Conservation (phyloP, 73 alveolate species). For the Paramecium primaurelia region DNA sequence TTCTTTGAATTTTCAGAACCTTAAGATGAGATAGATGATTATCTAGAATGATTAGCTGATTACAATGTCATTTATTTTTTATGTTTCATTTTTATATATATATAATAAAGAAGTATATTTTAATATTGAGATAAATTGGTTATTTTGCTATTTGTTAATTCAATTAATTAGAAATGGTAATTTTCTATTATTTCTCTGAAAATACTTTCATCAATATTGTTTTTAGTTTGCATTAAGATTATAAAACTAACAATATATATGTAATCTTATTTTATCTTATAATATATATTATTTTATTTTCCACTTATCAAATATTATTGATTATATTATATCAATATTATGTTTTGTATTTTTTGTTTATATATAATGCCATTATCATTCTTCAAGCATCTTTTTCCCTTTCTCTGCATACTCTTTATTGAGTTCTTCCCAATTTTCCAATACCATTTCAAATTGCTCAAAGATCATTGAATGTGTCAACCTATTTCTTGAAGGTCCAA, state of each 20-base stretch:
- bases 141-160: neutral
- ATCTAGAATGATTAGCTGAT: neutral
- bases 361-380: neutral
- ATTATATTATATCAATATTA: neutral
- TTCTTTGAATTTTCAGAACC: neutral
- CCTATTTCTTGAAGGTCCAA: conserved; percentile 56
- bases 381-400: conserved; percentile 29
- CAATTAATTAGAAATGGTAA: neutral
- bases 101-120: neutral
- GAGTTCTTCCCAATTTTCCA: conserved; percentile 60
- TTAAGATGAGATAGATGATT: neutral
- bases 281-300: neutral
- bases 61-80: neutral
- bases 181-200: neutral
- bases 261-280: neutral
- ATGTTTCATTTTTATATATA: neutral
- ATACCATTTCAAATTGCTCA: conserved; percentile 52
- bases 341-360: neutral
- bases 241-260: neutral
- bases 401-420: conserved; percentile 50
- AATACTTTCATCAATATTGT: neutral
- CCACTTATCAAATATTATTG: neutral
- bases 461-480: conserved; percentile 55
- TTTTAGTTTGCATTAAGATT: neutral
- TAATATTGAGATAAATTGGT: neutral